These are phyloP conservation scores for Dactylis glomerata DNA, from an alignment of 176 grass and related monocot species.

Conservation along the genomic window DNA sequence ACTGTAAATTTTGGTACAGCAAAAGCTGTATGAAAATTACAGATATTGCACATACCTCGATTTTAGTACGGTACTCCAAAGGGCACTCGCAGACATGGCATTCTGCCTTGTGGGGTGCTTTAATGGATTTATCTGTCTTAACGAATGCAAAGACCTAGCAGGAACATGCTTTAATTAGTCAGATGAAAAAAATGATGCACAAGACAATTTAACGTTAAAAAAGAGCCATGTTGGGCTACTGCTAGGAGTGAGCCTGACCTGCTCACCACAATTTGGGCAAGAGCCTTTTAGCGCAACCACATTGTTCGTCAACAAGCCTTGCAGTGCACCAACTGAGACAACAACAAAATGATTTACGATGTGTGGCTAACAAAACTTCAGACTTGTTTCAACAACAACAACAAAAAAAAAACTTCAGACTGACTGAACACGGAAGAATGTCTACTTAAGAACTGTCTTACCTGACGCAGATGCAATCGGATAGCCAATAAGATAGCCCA, in stretches of 20 bases:
- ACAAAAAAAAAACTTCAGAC: background rate
- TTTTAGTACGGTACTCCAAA: slow-evolving; percentile 87
- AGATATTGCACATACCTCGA: slow-evolving; percentile 50
- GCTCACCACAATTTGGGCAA: slow-evolving; percentile 92
- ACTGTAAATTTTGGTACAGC: background rate
- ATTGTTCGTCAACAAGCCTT: slow-evolving; percentile 66
- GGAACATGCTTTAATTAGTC: slow-evolving; percentile 12
- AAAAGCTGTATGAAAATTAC: slow-evolving; percentile 1
- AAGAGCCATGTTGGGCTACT: background rate
- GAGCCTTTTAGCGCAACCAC: slow-evolving; percentile 88
- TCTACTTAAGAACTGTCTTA: slow-evolving; percentile 28
- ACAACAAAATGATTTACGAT: background rate
- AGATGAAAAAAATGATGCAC: background rate
- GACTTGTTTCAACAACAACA: no score
- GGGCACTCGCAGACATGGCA: slow-evolving; percentile 89
- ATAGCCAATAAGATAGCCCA: slow-evolving; percentile 71
- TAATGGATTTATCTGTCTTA: slow-evolving; percentile 57
- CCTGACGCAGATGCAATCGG: slow-evolving; percentile 76
- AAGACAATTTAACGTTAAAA: background rate
- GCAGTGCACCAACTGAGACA: slow-evolving; percentile 64
- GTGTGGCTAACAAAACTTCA: background rate
- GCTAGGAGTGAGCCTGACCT: slow-evolving; percentile 49
- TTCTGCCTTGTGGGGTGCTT: slow-evolving; percentile 63
- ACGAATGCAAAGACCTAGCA: slow-evolving; percentile 94
- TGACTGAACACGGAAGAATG: background rate